Evolutionary conservation across 176 grass and related monocot genomes (phyloP).

Genomic region (bread wheat (Triticum aestivum)): IWGSC_CS_RefSeq_v2.1 NC_057809.1:389268741-389269240

Average conservation of each 20-base stretch:
- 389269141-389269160: slow-evolving; percentile 59
- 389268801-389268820: slow-evolving; percentile 76
- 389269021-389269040: not conserved
- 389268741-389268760: slow-evolving; percentile 16
- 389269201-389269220: slow-evolving; percentile 42
- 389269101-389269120: slow-evolving; percentile 42
- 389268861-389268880: slow-evolving; percentile 34
- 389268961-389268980: not conserved
- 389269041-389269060: not conserved
- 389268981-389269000: not conserved
- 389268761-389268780: slow-evolving; percentile 83
- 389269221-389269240: slow-evolving; percentile 34
- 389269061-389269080: not conserved
- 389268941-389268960: slow-evolving; percentile 37
- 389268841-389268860: slow-evolving; percentile 35
- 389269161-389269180: slow-evolving; percentile 93
- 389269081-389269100: slow-evolving; percentile 3
- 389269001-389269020: not conserved
- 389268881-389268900: slow-evolving; percentile 78
- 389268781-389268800: slow-evolving; percentile 85
- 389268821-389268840: slow-evolving; percentile 33
- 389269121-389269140: slow-evolving; percentile 62
- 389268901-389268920: slow-evolving; percentile 62
- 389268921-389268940: slow-evolving; percentile 70
- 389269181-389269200: slow-evolving; percentile 68